Evolutionary conservation across 2,329 filamentous ascomycete genomes (phyloP).

Genomic region (Aspergillus niger): DNA sequence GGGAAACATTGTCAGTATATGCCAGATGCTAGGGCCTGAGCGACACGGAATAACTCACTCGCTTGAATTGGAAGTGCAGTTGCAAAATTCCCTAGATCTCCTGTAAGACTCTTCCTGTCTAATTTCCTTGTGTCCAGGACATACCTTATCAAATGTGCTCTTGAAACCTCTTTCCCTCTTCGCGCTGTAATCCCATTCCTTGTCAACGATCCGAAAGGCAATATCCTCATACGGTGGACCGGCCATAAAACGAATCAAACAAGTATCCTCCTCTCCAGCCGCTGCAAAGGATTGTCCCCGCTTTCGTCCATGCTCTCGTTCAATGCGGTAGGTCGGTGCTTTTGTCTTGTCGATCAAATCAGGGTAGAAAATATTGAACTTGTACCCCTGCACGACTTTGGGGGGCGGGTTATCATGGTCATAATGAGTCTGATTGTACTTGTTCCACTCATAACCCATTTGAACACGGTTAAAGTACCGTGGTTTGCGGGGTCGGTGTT

Average conservation of each 20-base stretch:
- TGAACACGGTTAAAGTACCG: constrained; percentile 97
- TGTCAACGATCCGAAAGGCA: constrained; percentile 95
- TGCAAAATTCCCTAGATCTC: constrained; percentile 79
- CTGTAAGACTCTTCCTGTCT: neutral
- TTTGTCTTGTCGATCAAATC: constrained; percentile 94
- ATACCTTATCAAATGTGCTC: constrained; percentile 95
- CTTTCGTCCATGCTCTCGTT: constrained; percentile 85
- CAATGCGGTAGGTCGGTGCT: constrained; percentile 93
- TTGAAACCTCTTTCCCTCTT: constrained; percentile 93
- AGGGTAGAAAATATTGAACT: constrained; percentile 99
- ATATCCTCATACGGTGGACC: constrained; percentile 96
- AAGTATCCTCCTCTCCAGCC: constrained; percentile 95
- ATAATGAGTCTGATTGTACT: constrained; percentile 99
- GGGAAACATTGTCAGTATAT: neutral
- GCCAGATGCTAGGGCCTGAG: constrained; percentile 1
- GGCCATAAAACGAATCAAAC: constrained; percentile 91
- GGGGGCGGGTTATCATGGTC: constrained; percentile 97
- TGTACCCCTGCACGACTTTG: constrained; percentile 98
- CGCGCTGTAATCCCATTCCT: constrained; percentile 98
- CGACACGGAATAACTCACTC: constrained; percentile 59
- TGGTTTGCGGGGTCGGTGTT: constrained; percentile 87
- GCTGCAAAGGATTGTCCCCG: constrained; percentile 90
- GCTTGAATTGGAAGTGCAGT: constrained; percentile 98
- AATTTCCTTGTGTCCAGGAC: constrained; percentile 24
- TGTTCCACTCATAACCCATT: constrained; percentile 99